Base-by-base conservation (phyloP, 805 yeast genomes). In the Myxozyma udenii region DNA sequence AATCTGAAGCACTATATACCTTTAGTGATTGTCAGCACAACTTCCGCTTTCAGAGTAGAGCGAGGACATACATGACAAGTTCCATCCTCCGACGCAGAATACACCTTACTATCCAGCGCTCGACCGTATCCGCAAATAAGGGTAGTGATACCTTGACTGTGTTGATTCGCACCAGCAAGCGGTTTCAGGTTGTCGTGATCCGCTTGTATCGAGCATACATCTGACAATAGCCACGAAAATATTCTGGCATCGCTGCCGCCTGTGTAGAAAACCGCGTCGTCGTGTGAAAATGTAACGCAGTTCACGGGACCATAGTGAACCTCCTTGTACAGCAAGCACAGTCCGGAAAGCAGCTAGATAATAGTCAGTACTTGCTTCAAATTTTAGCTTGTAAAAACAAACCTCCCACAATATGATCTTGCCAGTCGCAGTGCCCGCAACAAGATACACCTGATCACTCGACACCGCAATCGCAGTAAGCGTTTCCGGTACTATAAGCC, bases 241-340 rank as follows among this genome's bases (percentile, higher is more conserved):
- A 85, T 76, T 56, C 96, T 74, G 1, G 95, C 81, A 71, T 91
- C 98, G 38, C 74, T 75, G 60, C 95, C 87, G n/a, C 84, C 87
- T 3, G 90, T 78, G 4, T 85, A 76, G 39, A 91, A 64, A 50
- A 78, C 83, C 21, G 81, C 77, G 1, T 84, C 84, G 63, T 88
- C 85, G 11, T 69, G 57, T 0, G 85, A 71, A 61, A 85, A 80
- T 57, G 74, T 75, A 32, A 91, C 66, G 28, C 74, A 75, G 0
- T 83, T 76, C 5, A 88, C 77, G 4, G 76, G 73, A 68, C 91
- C 97, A 67, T 87, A 91, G 70, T 91, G 98, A 0, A 87, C 83
- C 45, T 86, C 90, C 63, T 80, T 81, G 3, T 81, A 95, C 42
- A 78, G 73, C 22, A 90, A 63, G 42, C 93, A 73, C 22, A 79